phyloP scores from a whole-genome alignment of 768 basidiomycete genomes.

The Chiua virens region DNA sequence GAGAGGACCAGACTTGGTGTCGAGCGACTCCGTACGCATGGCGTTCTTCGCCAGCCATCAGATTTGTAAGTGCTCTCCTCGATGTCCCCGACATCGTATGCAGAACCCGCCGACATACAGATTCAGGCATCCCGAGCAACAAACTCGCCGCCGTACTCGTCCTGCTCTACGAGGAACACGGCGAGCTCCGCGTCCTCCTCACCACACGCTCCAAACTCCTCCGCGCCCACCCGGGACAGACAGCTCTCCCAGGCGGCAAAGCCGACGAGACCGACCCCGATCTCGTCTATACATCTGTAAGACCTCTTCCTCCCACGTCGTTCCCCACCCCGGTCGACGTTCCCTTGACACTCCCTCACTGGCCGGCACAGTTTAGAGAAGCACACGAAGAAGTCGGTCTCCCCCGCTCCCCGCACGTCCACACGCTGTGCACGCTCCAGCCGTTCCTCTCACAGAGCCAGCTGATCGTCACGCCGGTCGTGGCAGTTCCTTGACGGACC shows the following conservation, averaged over 20 bases:
- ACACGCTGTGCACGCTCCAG: conserved; percentile 59
- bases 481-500: conserved; percentile 66
- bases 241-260: conserved; percentile 82
- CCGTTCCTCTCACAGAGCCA: conserved; percentile 68
- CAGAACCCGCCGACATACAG: conserved; percentile 17
- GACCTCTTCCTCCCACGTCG: conserved; percentile 19
- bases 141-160: conserved; percentile 79
- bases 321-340: no score
- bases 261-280: conserved; percentile 64
- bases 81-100: background rate
- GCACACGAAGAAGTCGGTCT: conserved; percentile 84
- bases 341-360: background rate
- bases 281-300: conserved; percentile 73
- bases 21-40: conserved; percentile 37
- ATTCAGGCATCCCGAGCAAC: conserved; percentile 32
- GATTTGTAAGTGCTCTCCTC: conserved; percentile 51
- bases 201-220: conserved; percentile 82
- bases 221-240: conserved; percentile 76
- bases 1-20: conserved; percentile 32
- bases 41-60: conserved; percentile 31
- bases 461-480: conserved; percentile 76
- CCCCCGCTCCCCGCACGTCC: conserved; percentile 55
- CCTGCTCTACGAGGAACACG: conserved; percentile 71
- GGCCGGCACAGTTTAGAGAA: conserved; percentile 61
- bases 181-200: conserved; percentile 69